Evolutionary conservation across 1,284 basidiomycete species (phyloP).

Genomic region (Pulchroboletus neoregius): DNA sequence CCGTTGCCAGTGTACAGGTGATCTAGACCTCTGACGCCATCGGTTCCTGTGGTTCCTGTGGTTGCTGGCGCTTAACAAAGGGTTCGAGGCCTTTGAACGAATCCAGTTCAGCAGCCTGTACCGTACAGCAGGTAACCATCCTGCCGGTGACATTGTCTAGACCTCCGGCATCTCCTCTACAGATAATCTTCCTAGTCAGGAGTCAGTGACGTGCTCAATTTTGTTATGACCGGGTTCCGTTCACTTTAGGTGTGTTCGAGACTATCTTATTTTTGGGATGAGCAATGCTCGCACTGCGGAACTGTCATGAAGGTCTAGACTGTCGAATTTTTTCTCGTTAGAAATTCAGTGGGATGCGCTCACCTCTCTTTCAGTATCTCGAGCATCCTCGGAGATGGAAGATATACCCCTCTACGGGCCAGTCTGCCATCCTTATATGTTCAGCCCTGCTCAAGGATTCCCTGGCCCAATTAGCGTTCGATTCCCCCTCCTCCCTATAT

Average conservation of each 20-base stretch:
- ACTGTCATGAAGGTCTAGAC: constrained; percentile 15
- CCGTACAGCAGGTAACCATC: constrained; percentile 9
- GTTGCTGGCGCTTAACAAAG: neutral
- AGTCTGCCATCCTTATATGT: neutral
- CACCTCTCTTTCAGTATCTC: neutral
- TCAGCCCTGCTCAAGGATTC: neutral
- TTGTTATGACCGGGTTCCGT: neutral
- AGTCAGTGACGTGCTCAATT: too few relatives aligned
- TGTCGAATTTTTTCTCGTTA: neutral
- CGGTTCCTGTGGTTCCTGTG: constrained; percentile 8
- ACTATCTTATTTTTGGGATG: neutral
- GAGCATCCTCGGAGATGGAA: neutral
- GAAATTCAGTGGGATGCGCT: neutral
- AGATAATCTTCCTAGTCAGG: too few relatives aligned
- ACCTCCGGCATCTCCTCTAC: neutral
- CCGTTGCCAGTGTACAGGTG: neutral
- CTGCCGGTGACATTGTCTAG: constrained; percentile 7
- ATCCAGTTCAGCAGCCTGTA: neutral
- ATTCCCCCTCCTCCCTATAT: constrained; percentile 9
- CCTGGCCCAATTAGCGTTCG: neutral
- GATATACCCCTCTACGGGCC: neutral
- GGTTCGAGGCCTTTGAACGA: constrained; percentile 12
- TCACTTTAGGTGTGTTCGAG: constrained; percentile 9
- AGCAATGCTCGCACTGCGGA: neutral
- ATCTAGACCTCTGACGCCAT: constrained; percentile 10